Evolutionary conservation across 495 filamentous ascomycete genomes (phyloP).

Genomic region (Penicillium salamii): DNA sequence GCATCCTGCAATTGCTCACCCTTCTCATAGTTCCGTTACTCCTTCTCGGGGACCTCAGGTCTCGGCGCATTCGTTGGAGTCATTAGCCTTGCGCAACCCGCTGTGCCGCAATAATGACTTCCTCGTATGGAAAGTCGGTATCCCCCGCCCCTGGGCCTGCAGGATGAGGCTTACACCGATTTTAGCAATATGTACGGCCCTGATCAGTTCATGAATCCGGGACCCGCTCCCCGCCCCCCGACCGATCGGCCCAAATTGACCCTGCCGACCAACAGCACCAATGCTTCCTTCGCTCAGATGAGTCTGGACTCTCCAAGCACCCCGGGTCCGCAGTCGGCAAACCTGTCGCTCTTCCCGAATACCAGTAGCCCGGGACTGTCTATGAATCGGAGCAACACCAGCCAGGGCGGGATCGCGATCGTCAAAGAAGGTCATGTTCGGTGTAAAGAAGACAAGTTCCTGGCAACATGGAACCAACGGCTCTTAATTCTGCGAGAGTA

Average conservation of each 20-base stretch:
- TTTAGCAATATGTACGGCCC: constrained; percentile 56
- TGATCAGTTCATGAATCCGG: constrained; percentile 92
- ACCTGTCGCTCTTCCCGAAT: constrained; percentile 52
- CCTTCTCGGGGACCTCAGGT: constrained; percentile 20
- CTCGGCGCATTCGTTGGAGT: constrained; percentile 23
- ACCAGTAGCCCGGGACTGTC: constrained; percentile 67
- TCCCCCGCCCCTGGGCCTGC: neutral
- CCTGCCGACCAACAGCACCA: constrained; percentile 55
- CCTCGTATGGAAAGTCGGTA: constrained; percentile 42
- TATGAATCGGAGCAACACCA: constrained; percentile 57
- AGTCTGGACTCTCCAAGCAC: constrained; percentile 67
- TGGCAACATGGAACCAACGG: constrained; percentile 87
- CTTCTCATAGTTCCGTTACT: neutral
- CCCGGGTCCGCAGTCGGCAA: constrained; percentile 36
- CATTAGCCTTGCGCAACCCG: constrained; percentile 9
- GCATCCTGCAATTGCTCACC: constrained; percentile 3
- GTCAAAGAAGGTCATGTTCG: constrained; percentile 88
- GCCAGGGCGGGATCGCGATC: constrained; percentile 62
- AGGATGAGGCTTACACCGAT: neutral
- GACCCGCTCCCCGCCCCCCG: constrained; percentile 88
- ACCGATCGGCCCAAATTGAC: constrained; percentile 78
- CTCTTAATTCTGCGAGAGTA: constrained; percentile 86
- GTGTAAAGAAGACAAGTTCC: constrained; percentile 81
- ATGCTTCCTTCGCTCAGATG: constrained; percentile 76
- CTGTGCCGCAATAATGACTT: constrained; percentile 23